These are phyloP conservation scores for Exserohilum rostratum DNA, from an alignment of 2,329 filamentous ascomycete genomes.

Conservation along the genomic window DNA sequence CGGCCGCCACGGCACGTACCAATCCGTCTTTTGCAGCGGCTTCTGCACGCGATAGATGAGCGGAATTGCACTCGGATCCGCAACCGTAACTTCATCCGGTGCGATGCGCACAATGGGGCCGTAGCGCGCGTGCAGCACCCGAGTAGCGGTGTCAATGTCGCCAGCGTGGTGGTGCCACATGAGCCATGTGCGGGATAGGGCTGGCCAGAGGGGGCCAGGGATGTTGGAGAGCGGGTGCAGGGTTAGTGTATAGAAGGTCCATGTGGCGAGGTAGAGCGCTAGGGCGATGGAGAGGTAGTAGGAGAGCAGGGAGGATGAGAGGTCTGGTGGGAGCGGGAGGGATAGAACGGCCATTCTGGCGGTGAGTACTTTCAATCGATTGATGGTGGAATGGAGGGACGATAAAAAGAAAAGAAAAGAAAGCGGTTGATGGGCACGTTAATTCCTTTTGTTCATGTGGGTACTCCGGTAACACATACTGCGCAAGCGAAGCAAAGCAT, in stretches of 20 bases:
- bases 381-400: too few species aligned
- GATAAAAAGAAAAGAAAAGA: too few species aligned
- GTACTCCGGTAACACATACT: too few species aligned
- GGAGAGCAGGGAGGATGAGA: too few species aligned
- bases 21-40: slow-evolving; percentile 31
- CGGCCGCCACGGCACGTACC: slow-evolving; percentile 30
- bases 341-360: too few species aligned
- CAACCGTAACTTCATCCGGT: slow-evolving; percentile 47
- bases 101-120: slow-evolving; percentile 57
- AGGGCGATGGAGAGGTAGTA: slow-evolving; percentile 4
- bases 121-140: slow-evolving; percentile 23
- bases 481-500: too few species aligned
- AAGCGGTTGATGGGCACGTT: too few species aligned
- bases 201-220: slow-evolving; percentile 32
- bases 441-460: too few species aligned
- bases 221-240: slow-evolving; percentile 30
- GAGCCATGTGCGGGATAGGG: slow-evolving; percentile 33
- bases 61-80: slow-evolving; percentile 21
- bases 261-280: slow-evolving; percentile 13
- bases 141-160: slow-evolving; percentile 24
- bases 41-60: slow-evolving; percentile 27
- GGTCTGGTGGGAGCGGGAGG: too few species aligned
- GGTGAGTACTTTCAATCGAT: too few species aligned
- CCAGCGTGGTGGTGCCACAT: slow-evolving; percentile 29
- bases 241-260: slow-evolving; percentile 22